Conservation (phyloP, 495 filamentous ascomycete genomes). For the Thermothielavioides terrestris region DNA sequence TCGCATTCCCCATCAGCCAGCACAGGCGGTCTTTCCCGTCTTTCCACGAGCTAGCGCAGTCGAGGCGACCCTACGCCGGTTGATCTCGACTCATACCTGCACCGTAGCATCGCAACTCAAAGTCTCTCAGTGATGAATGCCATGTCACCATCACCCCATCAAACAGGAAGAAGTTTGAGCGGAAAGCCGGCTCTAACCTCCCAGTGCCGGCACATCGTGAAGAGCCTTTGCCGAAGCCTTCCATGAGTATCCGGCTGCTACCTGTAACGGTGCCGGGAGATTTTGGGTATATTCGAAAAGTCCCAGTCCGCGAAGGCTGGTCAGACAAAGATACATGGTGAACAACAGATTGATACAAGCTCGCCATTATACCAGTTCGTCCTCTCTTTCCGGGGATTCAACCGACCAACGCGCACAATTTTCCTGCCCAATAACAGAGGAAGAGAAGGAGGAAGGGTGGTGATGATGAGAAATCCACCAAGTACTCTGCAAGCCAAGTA, state of each 20-base stretch:
- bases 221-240: constrained; percentile 16
- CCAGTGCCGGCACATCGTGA: background rate
- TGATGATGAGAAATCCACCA: background rate
- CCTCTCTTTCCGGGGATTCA: constrained; percentile 15
- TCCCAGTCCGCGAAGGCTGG: background rate
- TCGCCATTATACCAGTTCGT: background rate
- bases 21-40: background rate
- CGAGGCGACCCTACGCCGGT: background rate
- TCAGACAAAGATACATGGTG: background rate
- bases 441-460: background rate
- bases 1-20: background rate
- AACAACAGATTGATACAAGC: background rate
- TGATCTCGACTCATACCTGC: background rate
- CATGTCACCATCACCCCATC: constrained; percentile 4
- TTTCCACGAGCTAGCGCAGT: constrained; percentile 4
- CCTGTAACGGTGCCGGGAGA: constrained; percentile 3
- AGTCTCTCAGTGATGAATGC: background rate
- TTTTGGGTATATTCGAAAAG: constrained; percentile 3
- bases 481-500: background rate
- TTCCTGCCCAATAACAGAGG: constrained; percentile 1
- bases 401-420: background rate
- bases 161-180: background rate
- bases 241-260: constrained; percentile 13
- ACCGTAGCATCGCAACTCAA: too few species aligned
- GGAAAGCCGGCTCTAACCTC: constrained; percentile 1